Evolutionary conservation across 495 filamentous ascomycete species (phyloP).

Genomic region (Penicillium crystallinum): DNA sequence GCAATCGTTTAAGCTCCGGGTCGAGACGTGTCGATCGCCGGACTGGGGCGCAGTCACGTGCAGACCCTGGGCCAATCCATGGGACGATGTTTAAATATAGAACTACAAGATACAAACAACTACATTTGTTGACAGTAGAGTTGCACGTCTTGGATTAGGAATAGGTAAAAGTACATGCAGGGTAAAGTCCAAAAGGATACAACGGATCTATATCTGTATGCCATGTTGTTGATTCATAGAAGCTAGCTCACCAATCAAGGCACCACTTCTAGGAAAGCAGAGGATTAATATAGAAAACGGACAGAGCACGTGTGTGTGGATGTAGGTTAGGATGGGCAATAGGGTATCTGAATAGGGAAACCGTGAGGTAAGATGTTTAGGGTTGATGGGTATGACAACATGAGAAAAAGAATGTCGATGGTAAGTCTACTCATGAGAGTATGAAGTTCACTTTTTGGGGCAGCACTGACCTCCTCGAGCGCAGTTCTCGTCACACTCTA

Average conservation of each 20-base stretch:
- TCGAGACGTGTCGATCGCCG: constrained; percentile 8
- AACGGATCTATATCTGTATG: not conserved
- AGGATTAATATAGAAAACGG: not conserved
- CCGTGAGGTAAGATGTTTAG: not conserved
- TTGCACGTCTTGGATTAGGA: constrained; percentile 7
- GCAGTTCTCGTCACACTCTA: constrained; percentile 86
- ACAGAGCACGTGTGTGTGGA: not conserved
- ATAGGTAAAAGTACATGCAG: constrained; percentile 21
- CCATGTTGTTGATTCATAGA: not conserved
- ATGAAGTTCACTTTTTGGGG: constrained; percentile 34
- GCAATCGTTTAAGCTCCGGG: constrained; percentile 3
- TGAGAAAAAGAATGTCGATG: constrained; percentile 1
- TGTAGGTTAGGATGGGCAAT: not conserved
- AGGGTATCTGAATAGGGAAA: constrained; percentile 4
- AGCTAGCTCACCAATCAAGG: not conserved
- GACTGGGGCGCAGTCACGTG: constrained; percentile 10
- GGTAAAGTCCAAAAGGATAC: not conserved
- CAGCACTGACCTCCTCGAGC: constrained; percentile 69
- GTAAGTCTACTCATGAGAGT: not conserved
- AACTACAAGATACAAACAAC: no score
- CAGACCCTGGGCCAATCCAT: not conserved
- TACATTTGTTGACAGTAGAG: not conserved
- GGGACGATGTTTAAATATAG: not conserved
- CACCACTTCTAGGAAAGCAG: not conserved
- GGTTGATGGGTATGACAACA: not conserved